phyloP scores from a whole-genome alignment of 139 green algal genomes.

The Ulvella scutata region DNA sequence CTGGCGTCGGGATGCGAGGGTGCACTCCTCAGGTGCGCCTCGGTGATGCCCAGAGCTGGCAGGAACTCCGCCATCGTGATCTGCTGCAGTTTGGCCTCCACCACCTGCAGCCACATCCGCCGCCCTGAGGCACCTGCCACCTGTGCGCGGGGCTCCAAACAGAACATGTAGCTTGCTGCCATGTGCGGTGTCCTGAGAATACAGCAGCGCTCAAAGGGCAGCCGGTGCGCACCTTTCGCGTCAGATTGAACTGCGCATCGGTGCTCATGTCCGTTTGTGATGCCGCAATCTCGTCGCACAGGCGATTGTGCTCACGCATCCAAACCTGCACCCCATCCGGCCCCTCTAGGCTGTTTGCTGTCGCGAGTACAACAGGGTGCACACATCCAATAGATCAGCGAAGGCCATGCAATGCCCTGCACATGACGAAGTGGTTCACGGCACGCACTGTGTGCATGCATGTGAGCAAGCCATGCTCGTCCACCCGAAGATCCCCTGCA shows the following conservation, averaged over 20 bases:
- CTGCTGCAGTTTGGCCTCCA: neutral
- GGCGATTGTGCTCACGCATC: neutral
- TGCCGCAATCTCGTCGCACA: neutral
- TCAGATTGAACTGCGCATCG: neutral
- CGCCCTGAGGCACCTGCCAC: neutral
- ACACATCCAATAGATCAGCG: neutral
- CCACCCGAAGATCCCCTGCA: neutral
- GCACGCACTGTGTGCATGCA: neutral
- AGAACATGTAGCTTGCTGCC: neutral
- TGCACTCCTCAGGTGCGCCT: neutral
- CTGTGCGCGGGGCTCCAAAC: neutral
- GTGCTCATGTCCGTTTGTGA: neutral
- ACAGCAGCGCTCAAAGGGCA: neutral
- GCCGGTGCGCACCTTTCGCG: neutral
- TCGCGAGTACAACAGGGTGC: neutral
- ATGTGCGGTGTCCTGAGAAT: neutral
- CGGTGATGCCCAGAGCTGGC: neutral
- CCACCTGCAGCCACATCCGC: neutral
- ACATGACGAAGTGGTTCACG: neutral
- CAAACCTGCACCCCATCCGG: neutral
- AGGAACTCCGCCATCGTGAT: conserved; percentile 1
- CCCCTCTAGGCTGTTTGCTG: too few relatives aligned
- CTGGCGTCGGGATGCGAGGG: neutral
- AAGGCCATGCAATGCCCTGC: neutral
- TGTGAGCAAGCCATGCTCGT: neutral